Conservation (phyloP, 208 protist species). For the Trypanosoma melophagium region DNA sequence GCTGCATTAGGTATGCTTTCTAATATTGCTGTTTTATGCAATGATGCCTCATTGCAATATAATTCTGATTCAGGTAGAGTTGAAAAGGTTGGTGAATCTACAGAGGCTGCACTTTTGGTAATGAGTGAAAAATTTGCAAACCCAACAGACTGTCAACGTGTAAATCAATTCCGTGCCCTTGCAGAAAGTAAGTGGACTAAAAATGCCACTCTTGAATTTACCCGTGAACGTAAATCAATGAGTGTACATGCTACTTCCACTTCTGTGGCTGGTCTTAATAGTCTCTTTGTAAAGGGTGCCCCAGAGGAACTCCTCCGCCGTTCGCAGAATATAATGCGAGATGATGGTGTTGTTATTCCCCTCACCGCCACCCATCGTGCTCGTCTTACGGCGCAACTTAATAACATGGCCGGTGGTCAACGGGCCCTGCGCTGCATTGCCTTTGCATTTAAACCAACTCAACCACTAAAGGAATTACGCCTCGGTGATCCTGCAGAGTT, state of each 20-base stretch:
- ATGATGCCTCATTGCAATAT: constrained; percentile 69
- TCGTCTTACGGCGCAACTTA: constrained; percentile 40
- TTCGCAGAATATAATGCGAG: constrained; percentile 63
- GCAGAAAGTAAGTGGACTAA: constrained; percentile 48
- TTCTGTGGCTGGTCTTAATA: constrained; percentile 19
- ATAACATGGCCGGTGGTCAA: constrained; percentile 51
- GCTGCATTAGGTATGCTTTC: constrained; percentile 59
- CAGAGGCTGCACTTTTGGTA: constrained; percentile 89
- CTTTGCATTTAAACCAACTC: constrained; percentile 67
- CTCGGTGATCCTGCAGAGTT: constrained; percentile 66
- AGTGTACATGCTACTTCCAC: constrained; percentile 72
- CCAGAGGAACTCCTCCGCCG: constrained; percentile 92
- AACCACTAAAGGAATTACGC: constrained; percentile 33
- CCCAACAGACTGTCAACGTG: background rate
- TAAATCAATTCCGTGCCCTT: constrained; percentile 33
- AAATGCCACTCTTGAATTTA: constrained; percentile 93
- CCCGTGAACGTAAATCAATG: constrained; percentile 95
- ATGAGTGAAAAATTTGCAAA: constrained; percentile 91
- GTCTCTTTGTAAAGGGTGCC: constrained; percentile 94
- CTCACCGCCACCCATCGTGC: constrained; percentile 34
- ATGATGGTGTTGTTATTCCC: constrained; percentile 44
- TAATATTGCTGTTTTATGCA: constrained; percentile 71
- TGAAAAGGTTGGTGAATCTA: constrained; percentile 86
- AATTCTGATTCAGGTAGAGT: constrained; percentile 35
- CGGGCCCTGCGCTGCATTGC: constrained; percentile 81